Base-by-base conservation (phyloP, 1,284 basidiomycete genomes). In the Malassezia dermatis region DNA sequence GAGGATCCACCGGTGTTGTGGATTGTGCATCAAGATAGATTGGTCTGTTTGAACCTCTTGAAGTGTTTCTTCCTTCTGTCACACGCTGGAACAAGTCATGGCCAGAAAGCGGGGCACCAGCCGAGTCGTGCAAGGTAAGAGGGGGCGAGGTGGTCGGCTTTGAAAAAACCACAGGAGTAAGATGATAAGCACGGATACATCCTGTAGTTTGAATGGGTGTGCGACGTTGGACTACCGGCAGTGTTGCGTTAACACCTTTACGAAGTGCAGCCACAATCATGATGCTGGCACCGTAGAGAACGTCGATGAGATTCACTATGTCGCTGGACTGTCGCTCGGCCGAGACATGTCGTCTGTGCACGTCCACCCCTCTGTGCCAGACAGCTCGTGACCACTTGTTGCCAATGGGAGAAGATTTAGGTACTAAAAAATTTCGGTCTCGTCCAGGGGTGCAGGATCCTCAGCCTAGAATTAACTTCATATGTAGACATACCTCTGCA, bases 1-100 rank as follows among this genome's bases (percentile, higher is more conserved):
- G 84, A 27, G 94, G 94, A 75, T 99, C 94, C 59, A 95, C 84
- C 17, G 94, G 94, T 5, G 94, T 96, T 2, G 94, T 99, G 6
- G 94, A 61, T 56, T 74, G 71, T 5, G 71, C 71, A 45, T 74
- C 71, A 24, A 74, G 62, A 45, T 74, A 74, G 51, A 74, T 74
- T 21, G 71, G 71, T 23, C 71, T 63, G 27, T 65, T 65, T 0
- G 71, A 62, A 1, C 59, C 60, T 17, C 61, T 48, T 41, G 57
- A 48, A 46, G 53, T 52, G 11, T 21, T 23, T 4, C n/a, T 31
- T 5, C 17, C 24, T 11, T 41, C 45, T 7, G 47, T 19, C 21
- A 45, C 49, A 19, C 28, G 32, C 13, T 34, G 13, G 13, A 56
- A 41, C 15, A 56, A 32, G 23, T 31, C 47, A 17, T 47, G 34